A percentile compares a stretch with the other conserved stretches of the same genome.
Conservation (phyloP, 2,329 filamentous ascomycete genomes). For the Alternaria sp. region DNA sequence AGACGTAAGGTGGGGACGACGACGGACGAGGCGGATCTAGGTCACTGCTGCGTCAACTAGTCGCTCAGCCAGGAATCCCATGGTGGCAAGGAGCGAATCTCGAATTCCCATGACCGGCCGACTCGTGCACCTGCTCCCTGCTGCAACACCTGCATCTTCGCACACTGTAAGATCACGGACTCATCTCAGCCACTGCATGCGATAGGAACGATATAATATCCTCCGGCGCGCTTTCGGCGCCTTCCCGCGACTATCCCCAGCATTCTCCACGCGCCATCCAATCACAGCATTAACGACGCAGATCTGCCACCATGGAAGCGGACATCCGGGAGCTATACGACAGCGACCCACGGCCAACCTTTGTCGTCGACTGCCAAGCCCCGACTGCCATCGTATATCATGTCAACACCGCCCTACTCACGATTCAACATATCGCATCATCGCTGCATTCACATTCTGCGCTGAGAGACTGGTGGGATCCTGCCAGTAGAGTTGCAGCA, state of each 20-base stretch:
- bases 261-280: neutral
- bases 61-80: conserved; percentile 3
- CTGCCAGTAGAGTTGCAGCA: conserved; percentile 7
- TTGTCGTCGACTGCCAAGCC: conserved; percentile 15
- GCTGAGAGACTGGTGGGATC: conserved; percentile 23
- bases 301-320: conserved; percentile 12
- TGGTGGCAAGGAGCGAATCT: neutral
- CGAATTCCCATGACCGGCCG: neutral
- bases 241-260: neutral
- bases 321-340: conserved; percentile 18
- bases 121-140: neutral
- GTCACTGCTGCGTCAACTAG: conserved; percentile 2
- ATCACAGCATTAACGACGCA: conserved; percentile 5
- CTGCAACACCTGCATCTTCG: conserved; percentile 1
- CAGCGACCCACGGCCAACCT: conserved; percentile 19
- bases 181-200: neutral
- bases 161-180: neutral
- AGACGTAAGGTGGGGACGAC: neutral
- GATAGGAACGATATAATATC: neutral
- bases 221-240: neutral
- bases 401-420: conserved; percentile 16
- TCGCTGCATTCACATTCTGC: conserved; percentile 10
- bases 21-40: neutral
- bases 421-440: conserved; percentile 5
- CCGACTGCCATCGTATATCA: conserved; percentile 6